phyloP scores from a whole-genome alignment of 2,329 filamentous ascomycete genomes.

The Sclerotinia borealis region DNA sequence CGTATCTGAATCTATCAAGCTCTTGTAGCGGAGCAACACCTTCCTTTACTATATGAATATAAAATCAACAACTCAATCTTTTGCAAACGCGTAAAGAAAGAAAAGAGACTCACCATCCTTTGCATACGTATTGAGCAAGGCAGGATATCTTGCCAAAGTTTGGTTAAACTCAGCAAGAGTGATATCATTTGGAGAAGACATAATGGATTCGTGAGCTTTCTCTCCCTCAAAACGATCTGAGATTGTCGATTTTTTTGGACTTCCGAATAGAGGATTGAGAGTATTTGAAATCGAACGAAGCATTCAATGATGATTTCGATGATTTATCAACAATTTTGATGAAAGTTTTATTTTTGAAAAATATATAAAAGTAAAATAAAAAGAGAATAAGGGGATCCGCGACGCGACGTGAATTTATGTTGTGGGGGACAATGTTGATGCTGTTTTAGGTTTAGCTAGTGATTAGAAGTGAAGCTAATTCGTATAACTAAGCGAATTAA shows the following conservation, averaged over 20 bases:
- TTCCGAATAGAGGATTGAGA: slow-evolving; percentile 16
- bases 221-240: background rate
- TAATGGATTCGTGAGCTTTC: slow-evolving; percentile 6
- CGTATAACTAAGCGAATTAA: background rate
- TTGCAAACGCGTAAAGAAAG: background rate
- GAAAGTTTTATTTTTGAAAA: slow-evolving; percentile 6
- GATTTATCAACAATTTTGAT: background rate
- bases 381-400: slow-evolving; percentile 2
- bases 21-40: slow-evolving; percentile 38
- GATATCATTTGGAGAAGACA: slow-evolving; percentile 25
- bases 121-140: slow-evolving; percentile 20
- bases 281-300: slow-evolving; percentile 12
- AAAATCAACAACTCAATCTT: slow-evolving; percentile 15
- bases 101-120: slow-evolving; percentile 23
- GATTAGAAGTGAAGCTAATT: slow-evolving; percentile 5
- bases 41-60: slow-evolving; percentile 22
- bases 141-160: slow-evolving; percentile 26
- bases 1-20: slow-evolving; percentile 56
- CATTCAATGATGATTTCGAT: background rate
- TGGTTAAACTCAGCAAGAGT: slow-evolving; percentile 27
- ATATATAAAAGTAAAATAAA: slow-evolving; percentile 4
- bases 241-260: slow-evolving; percentile 14
- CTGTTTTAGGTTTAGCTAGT: slow-evolving; percentile 4
- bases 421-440: background rate
- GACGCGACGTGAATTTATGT: slow-evolving; percentile 13